Evolutionary conservation across 1,139 yeast species (phyloP).

Genomic region (Casaregolazyma lundiana): DNA sequence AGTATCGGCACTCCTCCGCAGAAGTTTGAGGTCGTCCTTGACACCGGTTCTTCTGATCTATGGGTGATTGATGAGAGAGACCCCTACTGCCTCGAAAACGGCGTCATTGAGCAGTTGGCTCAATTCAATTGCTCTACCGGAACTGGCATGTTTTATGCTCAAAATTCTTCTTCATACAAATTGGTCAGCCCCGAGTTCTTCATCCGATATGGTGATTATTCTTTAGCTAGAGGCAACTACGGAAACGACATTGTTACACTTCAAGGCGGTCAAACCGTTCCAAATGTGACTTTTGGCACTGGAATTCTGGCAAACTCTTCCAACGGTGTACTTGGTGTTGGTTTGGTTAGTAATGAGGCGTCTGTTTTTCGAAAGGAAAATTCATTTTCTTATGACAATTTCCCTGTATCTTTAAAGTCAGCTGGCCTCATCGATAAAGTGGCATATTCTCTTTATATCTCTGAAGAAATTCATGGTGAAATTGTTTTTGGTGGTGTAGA

Average conservation of each 20-base stretch:
- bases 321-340: conserved; percentile 35
- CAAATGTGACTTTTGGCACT: conserved; percentile 26
- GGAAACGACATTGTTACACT: conserved; percentile 50
- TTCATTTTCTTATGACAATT: conserved; percentile 34
- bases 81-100: conserved; percentile 23
- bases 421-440: conserved; percentile 45
- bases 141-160: conserved; percentile 23
- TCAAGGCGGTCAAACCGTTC: conserved; percentile 28
- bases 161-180: conserved; percentile 19
- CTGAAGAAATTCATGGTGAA: conserved; percentile 35
- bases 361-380: conserved; percentile 17
- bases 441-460: conserved; percentile 54
- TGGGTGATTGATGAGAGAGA: conserved; percentile 44
- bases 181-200: conserved; percentile 30
- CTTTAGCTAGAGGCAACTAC: conserved; percentile 60
- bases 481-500: conserved; percentile 60
- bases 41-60: conserved; percentile 66
- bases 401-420: conserved; percentile 45
- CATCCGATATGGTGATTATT: conserved; percentile 57
- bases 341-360: conserved; percentile 37
- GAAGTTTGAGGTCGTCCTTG: conserved; percentile 34
- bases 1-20: conserved; percentile 24
- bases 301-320: conserved; percentile 30
- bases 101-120: conserved; percentile 16
- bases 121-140: conserved; percentile 21